Conservation (phyloP, 169 alveolate genomes). For the Cryptosporidium meleagridis region DNA sequence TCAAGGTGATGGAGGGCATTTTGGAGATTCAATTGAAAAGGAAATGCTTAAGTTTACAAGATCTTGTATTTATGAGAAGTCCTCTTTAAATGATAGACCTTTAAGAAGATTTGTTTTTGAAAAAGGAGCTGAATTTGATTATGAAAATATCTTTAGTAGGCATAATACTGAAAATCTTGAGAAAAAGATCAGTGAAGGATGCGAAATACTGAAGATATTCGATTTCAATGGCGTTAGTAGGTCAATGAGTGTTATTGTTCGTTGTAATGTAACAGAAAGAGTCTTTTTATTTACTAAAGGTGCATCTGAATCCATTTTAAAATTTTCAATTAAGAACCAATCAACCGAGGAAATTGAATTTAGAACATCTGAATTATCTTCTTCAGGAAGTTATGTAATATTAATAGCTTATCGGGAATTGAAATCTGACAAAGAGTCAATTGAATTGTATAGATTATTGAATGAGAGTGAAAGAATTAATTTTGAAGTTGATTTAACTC, state of each 20-base stretch:
- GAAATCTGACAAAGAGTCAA: conserved; percentile 1
- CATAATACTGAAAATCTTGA: not conserved
- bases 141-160: not conserved
- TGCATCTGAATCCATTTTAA: conserved; percentile 49
- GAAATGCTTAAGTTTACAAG: conserved; percentile 46
- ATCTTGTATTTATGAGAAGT: not conserved
- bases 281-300: conserved; percentile 54
- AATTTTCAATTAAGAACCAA: not conserved
- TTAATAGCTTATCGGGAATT: conserved; percentile 37
- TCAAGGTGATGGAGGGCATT: not conserved
- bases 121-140: not conserved
- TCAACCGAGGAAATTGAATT: not conserved
- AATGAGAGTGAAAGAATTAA: not conserved
- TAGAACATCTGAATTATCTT: conserved; percentile 14
- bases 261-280: conserved; percentile 2
- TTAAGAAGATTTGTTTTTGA: conserved; percentile 13
- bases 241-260: conserved; percentile 52
- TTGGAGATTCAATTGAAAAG: conserved; percentile 53
- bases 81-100: not conserved
- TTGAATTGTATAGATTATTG: not conserved
- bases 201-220: conserved; percentile 19
- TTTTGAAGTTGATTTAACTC: conserved; percentile 7
- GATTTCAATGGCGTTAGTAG: conserved; percentile 14
- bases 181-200: not conserved
- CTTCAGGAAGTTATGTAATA: conserved; percentile 25